These are phyloP conservation scores for Phytophthora foliorum DNA, from an alignment of 352 stramenopile species.

Conservation along the genomic window DNA sequence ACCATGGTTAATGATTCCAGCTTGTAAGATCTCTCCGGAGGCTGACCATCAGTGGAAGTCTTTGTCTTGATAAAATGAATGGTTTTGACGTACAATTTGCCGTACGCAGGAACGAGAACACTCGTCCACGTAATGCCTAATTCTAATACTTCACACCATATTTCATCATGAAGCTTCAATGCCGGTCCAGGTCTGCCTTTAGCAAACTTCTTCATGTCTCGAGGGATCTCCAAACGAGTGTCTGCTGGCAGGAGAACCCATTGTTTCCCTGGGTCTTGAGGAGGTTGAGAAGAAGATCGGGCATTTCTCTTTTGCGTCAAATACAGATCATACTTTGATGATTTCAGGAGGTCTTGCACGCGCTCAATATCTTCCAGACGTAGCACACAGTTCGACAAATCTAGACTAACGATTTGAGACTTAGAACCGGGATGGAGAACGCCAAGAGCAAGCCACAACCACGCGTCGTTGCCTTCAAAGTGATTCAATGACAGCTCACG, in stretches of 20 bases:
- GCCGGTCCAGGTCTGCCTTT: constrained; percentile 3
- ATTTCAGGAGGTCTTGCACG: constrained; percentile 22
- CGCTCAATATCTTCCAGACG: constrained; percentile 36
- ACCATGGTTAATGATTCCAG: constrained; percentile 49
- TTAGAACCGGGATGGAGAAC: constrained; percentile 36
- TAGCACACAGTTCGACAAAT: constrained; percentile 55
- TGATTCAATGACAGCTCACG: constrained; percentile 43
- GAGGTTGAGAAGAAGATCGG: neutral
- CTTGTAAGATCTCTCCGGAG: constrained; percentile 2
- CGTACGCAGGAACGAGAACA: constrained; percentile 50
- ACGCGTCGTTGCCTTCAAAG: constrained; percentile 40
- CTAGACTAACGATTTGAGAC: constrained; percentile 30
- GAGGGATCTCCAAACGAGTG: constrained; percentile 26
- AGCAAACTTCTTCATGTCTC: neutral
- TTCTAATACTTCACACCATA: constrained; percentile 35
- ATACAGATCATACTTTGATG: constrained; percentile 4
- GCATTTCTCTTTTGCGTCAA: constrained; percentile 12
- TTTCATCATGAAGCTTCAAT: constrained; percentile 16
- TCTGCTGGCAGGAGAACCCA: constrained; percentile 26
- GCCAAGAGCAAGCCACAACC: constrained; percentile 53
- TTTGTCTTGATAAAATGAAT: constrained; percentile 16
- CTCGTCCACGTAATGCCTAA: constrained; percentile 24
- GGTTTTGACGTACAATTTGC: constrained; percentile 43
- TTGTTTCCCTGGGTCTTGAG: neutral
- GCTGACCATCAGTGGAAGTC: neutral